These are phyloP conservation scores for Rhodotorula mucilaginosa DNA, from an alignment of 1,284 basidiomycete species.

Conservation along the genomic window DNA sequence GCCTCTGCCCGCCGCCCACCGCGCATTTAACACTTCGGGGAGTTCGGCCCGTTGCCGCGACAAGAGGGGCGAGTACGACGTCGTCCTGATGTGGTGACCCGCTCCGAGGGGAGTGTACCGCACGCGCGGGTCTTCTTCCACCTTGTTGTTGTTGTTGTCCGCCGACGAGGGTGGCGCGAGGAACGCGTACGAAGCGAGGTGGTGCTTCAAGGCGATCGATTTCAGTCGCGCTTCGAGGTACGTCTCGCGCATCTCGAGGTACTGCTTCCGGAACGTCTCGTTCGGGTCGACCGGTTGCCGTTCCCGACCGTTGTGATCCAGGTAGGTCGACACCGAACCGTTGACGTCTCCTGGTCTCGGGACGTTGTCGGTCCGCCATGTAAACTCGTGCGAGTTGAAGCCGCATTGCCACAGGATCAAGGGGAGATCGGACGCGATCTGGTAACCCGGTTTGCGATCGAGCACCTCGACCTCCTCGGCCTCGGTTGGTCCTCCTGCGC, in stretches of 20 bases:
- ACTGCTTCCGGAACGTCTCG: conserved; percentile 31
- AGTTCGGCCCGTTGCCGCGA: conserved; percentile 64
- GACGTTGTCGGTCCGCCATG: conserved; percentile 69
- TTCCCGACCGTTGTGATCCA: conserved; percentile 52
- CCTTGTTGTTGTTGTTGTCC: background rate
- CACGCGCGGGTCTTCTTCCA: conserved; percentile 9
- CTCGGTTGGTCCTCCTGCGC: background rate
- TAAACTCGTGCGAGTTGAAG: conserved; percentile 65
- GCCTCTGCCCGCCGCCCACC: conserved; percentile 63
- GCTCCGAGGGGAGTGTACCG: conserved; percentile 68
- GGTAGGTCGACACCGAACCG: conserved; percentile 41
- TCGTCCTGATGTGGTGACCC: conserved; percentile 61
- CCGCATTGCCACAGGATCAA: conserved; percentile 89
- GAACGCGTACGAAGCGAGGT: conserved; percentile 54
- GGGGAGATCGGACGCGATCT: conserved; percentile 87
- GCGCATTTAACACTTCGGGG: conserved; percentile 70
- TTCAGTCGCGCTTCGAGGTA: conserved; percentile 36
- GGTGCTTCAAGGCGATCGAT: conserved; percentile 36
- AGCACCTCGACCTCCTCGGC: conserved; percentile 48
- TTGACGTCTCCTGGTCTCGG: conserved; percentile 44
- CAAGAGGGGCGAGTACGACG: conserved; percentile 66
- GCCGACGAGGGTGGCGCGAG: conserved; percentile 6
- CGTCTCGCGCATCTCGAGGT: conserved; percentile 34
- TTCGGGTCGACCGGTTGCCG: conserved; percentile 14
- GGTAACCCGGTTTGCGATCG: conserved; percentile 77